These are phyloP conservation scores for Agaricus subrufescens DNA, from an alignment of 768 basidiomycete genomes.

Conservation along the genomic window DNA sequence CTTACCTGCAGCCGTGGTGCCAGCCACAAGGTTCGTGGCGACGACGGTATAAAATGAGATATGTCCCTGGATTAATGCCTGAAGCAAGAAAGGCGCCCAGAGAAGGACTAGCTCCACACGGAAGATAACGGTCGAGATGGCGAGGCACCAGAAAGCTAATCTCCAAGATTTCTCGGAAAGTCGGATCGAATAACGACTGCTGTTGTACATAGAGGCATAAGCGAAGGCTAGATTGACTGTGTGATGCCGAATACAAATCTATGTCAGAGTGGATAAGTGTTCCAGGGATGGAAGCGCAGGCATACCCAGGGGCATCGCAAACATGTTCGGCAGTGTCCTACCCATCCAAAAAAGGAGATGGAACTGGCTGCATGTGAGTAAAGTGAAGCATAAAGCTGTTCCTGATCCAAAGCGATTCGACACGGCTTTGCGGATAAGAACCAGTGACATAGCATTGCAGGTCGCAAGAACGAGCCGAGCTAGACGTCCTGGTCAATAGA, in stretches of 20 bases:
- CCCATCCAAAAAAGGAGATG: slow-evolving; percentile 94
- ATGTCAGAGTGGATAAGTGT: background rate
- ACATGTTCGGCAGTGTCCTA: slow-evolving; percentile 92
- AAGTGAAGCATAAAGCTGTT: slow-evolving; percentile 52
- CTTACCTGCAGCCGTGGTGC: slow-evolving; percentile 49
- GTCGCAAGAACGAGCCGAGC: slow-evolving; percentile 72
- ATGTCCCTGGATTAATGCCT: slow-evolving; percentile 39
- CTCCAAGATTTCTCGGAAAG: slow-evolving; percentile 10
- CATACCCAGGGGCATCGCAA: slow-evolving; percentile 76
- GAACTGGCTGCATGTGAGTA: slow-evolving; percentile 81
- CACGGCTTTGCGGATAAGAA: slow-evolving; percentile 59
- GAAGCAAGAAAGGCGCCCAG: slow-evolving; percentile 55
- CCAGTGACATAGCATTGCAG: slow-evolving; percentile 58
- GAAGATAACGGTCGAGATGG: slow-evolving; percentile 61
- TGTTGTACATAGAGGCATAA: slow-evolving; percentile 17
- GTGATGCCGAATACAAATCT: background rate
- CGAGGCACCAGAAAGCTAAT: slow-evolving; percentile 5
- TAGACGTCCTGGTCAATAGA: slow-evolving; percentile 23
- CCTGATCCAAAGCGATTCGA: slow-evolving; percentile 57
- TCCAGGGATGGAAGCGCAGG: background rate
- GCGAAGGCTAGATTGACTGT: slow-evolving; percentile 3
- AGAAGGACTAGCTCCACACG: slow-evolving; percentile 77
- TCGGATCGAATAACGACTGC: slow-evolving; percentile 25
- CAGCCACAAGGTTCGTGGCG: slow-evolving; percentile 44
- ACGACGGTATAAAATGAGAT: slow-evolving; percentile 40